Evolutionary conservation across 192 early-diverging fungal genomes (phyloP).

Genomic region (Backusella sp.): DNA sequence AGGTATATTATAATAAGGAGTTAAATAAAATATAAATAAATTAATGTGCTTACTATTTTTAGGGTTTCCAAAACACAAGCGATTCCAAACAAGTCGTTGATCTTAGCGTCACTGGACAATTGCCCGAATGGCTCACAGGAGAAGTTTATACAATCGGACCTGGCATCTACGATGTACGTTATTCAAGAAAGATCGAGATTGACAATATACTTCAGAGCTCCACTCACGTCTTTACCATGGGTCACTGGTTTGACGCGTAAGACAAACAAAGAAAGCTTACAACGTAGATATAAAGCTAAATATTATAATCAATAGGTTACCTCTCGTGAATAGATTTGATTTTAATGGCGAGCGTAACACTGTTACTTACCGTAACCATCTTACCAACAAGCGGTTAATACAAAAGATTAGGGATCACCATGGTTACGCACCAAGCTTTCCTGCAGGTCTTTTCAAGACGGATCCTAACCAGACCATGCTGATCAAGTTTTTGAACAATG

Average conservation of each 20-base stretch:
- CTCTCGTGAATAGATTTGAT: conserved; percentile 65
- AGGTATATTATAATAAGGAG: background rate
- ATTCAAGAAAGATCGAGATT: conserved; percentile 56
- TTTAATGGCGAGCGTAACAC: conserved; percentile 55
- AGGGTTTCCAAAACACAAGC: conserved; percentile 32
- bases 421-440: conserved; percentile 65
- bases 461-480: conserved; percentile 73
- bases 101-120: conserved; percentile 51
- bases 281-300: background rate
- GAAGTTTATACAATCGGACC: conserved; percentile 68
- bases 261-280: background rate
- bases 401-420: conserved; percentile 69
- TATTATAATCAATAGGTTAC: conserved; percentile 41
- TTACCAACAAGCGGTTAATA: conserved; percentile 58
- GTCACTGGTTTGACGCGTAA: conserved; percentile 74
- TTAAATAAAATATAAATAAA: background rate
- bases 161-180: conserved; percentile 64
- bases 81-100: conserved; percentile 26
- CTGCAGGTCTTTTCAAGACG: conserved; percentile 66
- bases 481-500: conserved; percentile 54
- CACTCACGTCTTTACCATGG: conserved; percentile 64
- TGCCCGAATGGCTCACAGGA: conserved; percentile 67
- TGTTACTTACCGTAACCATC: conserved; percentile 60
- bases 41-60: background rate
- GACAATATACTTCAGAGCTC: conserved; percentile 65